phyloP scores from a whole-genome alignment of 2,329 filamentous ascomycete genomes.

The Bipolaris zeicola region DNA sequence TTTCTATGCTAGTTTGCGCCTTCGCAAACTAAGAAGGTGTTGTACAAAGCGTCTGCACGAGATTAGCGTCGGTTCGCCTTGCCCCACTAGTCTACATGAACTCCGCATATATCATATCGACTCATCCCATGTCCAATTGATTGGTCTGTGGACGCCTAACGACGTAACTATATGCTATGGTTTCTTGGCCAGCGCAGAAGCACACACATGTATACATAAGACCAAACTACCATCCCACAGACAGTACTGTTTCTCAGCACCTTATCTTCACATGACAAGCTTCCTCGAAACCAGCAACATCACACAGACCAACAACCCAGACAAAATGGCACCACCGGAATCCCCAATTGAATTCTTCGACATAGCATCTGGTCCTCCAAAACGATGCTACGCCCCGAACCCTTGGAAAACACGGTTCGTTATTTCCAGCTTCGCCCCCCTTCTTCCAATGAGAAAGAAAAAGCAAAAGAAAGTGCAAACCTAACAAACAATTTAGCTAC shows the following conservation, averaged over 20 bases:
- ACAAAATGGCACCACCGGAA: background rate
- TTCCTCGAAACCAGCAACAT: background rate
- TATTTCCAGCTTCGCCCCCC: too few relatives aligned
- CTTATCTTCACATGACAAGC: background rate
- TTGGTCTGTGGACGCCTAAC: background rate
- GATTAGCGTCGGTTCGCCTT: background rate
- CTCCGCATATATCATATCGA: background rate
- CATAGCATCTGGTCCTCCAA: slow-evolving; percentile 49
- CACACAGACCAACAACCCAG: background rate
- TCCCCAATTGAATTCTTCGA: slow-evolving; percentile 50
- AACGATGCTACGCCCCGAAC: slow-evolving; percentile 53
- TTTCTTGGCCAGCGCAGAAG: background rate
- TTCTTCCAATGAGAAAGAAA: background rate
- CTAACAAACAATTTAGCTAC: slow-evolving; percentile 13
- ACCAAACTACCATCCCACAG: background rate
- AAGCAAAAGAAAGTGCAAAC: background rate
- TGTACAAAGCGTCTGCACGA: background rate
- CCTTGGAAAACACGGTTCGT: slow-evolving; percentile 55
- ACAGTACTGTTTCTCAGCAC: background rate
- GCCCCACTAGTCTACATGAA: background rate
- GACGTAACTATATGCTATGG: too few relatives aligned
- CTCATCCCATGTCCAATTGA: background rate
- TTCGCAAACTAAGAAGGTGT: background rate
- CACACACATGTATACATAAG: background rate
- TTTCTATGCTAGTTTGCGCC: background rate